Evolutionary conservation across 768 basidiomycete species (phyloP), one percentile per base, ranked within the genome.

Genomic region (Amanita inopinata): DNA sequence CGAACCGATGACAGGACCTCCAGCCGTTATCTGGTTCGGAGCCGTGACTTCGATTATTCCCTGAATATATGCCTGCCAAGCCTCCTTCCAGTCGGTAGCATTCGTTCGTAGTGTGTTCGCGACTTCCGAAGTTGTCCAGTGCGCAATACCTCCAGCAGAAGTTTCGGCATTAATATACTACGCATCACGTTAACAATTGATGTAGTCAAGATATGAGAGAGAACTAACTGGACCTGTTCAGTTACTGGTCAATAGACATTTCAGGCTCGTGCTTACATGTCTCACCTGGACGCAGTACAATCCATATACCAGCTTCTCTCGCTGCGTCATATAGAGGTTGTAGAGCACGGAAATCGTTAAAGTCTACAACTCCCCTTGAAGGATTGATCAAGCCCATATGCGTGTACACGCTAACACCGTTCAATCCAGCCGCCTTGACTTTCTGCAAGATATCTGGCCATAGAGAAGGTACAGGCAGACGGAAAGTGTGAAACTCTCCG

Each of bases 371-470:
- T 2, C 77, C 84, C 25, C 71, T 80, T 0, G 83, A 70, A 6
- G 85, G 88, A 48, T 89, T 83, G 23, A 77, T 72, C 32, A 86
- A 55, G 2, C 74, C 86, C 87, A 86, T 84, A 49, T 89, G 85
- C 0, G 76, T 76, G 51, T 89, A 89, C 18, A 90, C 73, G 49
- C 83, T 84, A 49, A 86, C 62, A 0, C 74, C 74, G 51, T 89
- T 91, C 46, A 91, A 65, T 8, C 88, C 88, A 0, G 83, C 78
- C 3, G 85, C 88, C 53, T 85, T 85, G 46, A 76, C 65, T 55
- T 85, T 90, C 50, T 90, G 79, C 31, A 90, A 71, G 38, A 90
- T 77, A 53, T 89, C 88, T 9, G 76, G 69, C 86, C 88, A 91
- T 43, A 90, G 59, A 2, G 75, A 75, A 11, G 82, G 84, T 0